A percentile compares a stretch with the other conserved stretches of the same genome.
These are phyloP conservation scores for Podaxis sp. DNA, from an alignment of 768 basidiomycete genomes.

Conservation along the genomic window DNA sequence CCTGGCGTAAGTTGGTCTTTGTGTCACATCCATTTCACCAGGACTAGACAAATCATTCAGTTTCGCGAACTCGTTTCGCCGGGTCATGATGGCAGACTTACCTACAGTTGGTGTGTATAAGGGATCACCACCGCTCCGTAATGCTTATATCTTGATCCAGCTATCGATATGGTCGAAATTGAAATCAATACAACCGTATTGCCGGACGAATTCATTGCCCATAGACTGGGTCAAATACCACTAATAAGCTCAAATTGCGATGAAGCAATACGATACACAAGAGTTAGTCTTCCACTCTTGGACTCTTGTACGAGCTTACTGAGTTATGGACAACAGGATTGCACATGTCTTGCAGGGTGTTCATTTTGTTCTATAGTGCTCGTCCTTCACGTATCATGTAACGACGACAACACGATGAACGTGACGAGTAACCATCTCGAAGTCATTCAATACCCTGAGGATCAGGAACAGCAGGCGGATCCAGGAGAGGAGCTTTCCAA, in stretches of 20 bases:
- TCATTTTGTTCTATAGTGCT: slow-evolving; percentile 83
- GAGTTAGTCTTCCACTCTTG: slow-evolving; percentile 42
- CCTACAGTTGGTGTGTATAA: slow-evolving; percentile 83
- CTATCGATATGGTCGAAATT: slow-evolving; percentile 96
- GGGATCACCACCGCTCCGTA: not conserved
- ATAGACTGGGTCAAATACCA: slow-evolving; percentile 93
- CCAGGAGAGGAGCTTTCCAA: slow-evolving; percentile 74
- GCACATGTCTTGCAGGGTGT: slow-evolving; percentile 84
- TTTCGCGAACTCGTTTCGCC: slow-evolving; percentile 91
- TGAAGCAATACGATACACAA: slow-evolving; percentile 79
- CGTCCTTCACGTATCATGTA: slow-evolving; percentile 73
- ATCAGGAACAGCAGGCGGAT: slow-evolving; percentile 36
- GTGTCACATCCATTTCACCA: slow-evolving; percentile 15
- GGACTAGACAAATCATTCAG: slow-evolving; percentile 37
- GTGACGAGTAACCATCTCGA: slow-evolving; percentile 88
- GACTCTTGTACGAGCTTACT: slow-evolving; percentile 9
- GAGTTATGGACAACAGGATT: slow-evolving; percentile 63
- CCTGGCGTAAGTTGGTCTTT: slow-evolving; percentile 66
- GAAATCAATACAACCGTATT: slow-evolving; percentile 88
- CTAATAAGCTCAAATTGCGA: slow-evolving; percentile 86
- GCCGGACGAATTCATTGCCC: slow-evolving; percentile 96
- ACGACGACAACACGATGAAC: slow-evolving; percentile 73
- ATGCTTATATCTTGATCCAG: slow-evolving; percentile 39
- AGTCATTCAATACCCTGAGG: slow-evolving; percentile 41
- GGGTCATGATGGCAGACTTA: slow-evolving; percentile 95